Conservation (phyloP, 495 filamentous ascomycete genomes). For the Hypoxylon rickii region DNA sequence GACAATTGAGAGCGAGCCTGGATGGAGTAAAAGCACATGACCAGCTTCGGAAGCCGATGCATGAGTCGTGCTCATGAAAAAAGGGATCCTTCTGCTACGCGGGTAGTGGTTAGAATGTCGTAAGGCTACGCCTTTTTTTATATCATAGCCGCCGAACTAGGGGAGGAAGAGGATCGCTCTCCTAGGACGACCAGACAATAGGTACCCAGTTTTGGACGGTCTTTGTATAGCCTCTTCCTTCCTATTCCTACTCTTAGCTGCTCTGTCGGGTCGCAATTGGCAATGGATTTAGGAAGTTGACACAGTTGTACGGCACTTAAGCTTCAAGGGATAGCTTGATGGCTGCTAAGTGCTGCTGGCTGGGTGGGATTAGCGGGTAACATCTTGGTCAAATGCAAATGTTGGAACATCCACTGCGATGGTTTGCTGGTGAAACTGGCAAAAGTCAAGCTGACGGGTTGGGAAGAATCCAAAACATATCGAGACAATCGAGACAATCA, state of each 20-base stretch:
- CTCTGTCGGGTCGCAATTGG: not conserved
- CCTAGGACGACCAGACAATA: no score
- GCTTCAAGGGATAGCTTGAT: constrained; percentile 5
- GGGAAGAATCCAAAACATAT: no score
- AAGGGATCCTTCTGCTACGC: not conserved
- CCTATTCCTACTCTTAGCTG: not conserved
- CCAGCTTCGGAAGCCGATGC: constrained; percentile 3
- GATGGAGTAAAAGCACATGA: not conserved
- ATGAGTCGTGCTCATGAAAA: constrained; percentile 1
- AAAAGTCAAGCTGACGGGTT: no score
- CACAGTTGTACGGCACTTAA: no score
- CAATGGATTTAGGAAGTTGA: no score
- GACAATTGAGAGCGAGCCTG: no score
- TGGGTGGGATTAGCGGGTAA: no score
- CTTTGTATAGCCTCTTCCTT: constrained; percentile 14
- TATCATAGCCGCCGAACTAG: constrained; percentile 2
- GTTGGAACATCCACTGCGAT: no score
- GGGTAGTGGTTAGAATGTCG: not conserved
- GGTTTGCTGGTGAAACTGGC: not conserved
- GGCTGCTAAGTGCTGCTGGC: not conserved
- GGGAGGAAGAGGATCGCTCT: no score
- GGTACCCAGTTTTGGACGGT: no score
- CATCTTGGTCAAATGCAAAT: no score
- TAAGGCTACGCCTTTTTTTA: not conserved
- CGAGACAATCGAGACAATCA: no score